Percentiles rank a stretch among this genome's conserved stretches.
phyloP scores from a whole-genome alignment of 2,329 filamentous ascomycete genomes.

The Microthyrium microscopicum region DNA sequence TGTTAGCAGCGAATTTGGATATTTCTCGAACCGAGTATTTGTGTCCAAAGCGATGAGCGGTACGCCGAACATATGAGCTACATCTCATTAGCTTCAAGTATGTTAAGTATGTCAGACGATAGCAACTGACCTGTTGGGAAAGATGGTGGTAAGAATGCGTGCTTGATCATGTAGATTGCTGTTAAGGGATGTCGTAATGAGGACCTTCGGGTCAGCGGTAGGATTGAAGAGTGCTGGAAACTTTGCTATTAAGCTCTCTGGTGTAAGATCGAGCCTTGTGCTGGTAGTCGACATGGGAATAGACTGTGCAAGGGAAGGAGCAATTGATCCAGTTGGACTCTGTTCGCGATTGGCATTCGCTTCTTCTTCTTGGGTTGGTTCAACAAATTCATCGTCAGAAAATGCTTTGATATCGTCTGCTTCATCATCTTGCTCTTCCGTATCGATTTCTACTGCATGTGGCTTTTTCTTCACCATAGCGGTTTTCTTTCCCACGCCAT shows the following conservation, averaged over 20 bases:
- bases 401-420: slow-evolving; percentile 29
- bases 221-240: slow-evolving; percentile 43
- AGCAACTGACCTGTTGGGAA: slow-evolving; percentile 44
- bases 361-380: slow-evolving; percentile 31
- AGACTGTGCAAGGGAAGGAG: no score
- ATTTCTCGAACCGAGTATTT: slow-evolving; percentile 92
- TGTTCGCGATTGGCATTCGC: slow-evolving; percentile 36
- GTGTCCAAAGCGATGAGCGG: slow-evolving; percentile 66
- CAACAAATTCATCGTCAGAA: slow-evolving; percentile 17
- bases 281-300: slow-evolving; percentile 37
- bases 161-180: slow-evolving; percentile 76
- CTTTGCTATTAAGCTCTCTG: slow-evolving; percentile 42
- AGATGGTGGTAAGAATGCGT: slow-evolving; percentile 58
- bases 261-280: slow-evolving; percentile 39
- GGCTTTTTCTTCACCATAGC: slow-evolving; percentile 13
- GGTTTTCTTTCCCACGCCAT: slow-evolving; percentile 22
- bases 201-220: slow-evolving; percentile 56
- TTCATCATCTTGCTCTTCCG: slow-evolving; percentile 42
- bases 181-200: slow-evolving; percentile 83
- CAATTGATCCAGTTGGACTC: no score
- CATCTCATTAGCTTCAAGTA: no score
- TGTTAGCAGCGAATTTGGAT: slow-evolving; percentile 63
- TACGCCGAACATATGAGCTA: slow-evolving; percentile 71
- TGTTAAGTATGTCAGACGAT: no score
- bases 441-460: slow-evolving; percentile 39